Conservation (phyloP, 306 rosid species). For the Pterocarpus santalinus region DNA sequence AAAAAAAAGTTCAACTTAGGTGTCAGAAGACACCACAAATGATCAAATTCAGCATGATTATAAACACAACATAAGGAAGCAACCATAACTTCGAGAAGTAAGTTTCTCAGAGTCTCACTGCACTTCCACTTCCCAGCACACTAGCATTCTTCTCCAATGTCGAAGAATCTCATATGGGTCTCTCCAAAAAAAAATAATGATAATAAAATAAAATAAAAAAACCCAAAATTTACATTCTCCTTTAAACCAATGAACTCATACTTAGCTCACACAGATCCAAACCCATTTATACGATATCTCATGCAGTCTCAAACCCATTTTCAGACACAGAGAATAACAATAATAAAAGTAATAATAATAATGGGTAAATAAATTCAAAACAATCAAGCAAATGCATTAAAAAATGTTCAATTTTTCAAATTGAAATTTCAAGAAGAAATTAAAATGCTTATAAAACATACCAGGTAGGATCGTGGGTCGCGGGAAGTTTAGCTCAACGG, state of each 20-base stretch:
- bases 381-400: neutral
- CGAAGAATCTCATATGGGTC: slow-evolving; percentile 40
- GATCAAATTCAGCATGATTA: slow-evolving; percentile 23
- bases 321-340: neutral
- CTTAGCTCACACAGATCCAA: slow-evolving; percentile 48
- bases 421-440: neutral
- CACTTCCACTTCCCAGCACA: slow-evolving; percentile 47
- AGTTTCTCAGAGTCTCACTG: slow-evolving; percentile 17
- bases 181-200: slow-evolving; percentile 24
- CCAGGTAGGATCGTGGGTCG: slow-evolving; percentile 40
- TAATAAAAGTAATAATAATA: neutral
- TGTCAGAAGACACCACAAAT: slow-evolving; percentile 2
- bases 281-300: slow-evolving; percentile 1
- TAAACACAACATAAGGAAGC: neutral
- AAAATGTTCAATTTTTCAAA: neutral
- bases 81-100: slow-evolving; percentile 23
- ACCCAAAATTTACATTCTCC: slow-evolving; percentile 17
- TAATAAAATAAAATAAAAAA: neutral
- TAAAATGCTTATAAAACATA: slow-evolving; percentile 14
- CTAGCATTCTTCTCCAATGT: slow-evolving; percentile 20
- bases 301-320: slow-evolving; percentile 29
- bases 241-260: slow-evolving; percentile 11
- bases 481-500: slow-evolving; percentile 45
- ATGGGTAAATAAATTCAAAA: neutral
- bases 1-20: slow-evolving; percentile 1